A percentile compares a stretch with the other conserved stretches of the same genome.
phyloP scores from a whole-genome alignment of 139 green algal species.

The Nannochloris sp. region DNA sequence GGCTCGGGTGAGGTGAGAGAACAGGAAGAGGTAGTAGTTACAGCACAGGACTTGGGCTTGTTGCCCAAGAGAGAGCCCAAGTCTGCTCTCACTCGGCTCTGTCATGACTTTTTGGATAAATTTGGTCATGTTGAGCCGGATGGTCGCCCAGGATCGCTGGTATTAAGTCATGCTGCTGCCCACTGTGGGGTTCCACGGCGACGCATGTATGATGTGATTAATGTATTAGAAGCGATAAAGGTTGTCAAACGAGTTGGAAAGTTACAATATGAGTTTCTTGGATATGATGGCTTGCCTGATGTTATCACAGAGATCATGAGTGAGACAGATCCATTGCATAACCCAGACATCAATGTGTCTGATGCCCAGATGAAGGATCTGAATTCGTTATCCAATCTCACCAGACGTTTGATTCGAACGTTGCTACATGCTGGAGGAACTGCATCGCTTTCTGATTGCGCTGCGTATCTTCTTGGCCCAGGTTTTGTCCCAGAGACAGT shows the following conservation, averaged over 20 bases:
- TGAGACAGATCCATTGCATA: conserved; percentile 6
- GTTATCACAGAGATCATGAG: conserved; percentile 28
- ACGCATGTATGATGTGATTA: conserved; percentile 78
- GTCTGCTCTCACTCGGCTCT: conserved; percentile 39
- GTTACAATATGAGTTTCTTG: conserved; percentile 38
- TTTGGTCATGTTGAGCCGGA: conserved; percentile 28
- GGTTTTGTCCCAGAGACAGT: conserved; percentile 9
- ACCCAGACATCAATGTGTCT: not conserved
- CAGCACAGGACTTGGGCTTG: not conserved
- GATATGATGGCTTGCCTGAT: conserved; percentile 34
- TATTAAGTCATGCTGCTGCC: conserved; percentile 41
- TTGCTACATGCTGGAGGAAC: conserved; percentile 24
- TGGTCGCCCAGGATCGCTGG: conserved; percentile 14
- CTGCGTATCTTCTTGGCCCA: conserved; percentile 24
- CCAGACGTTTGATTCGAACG: conserved; percentile 33
- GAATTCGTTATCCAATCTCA: conserved; percentile 38
- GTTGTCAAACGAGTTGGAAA: conserved; percentile 43
- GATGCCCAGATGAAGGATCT: conserved; percentile 1
- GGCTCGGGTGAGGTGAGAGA: not conserved
- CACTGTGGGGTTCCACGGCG: conserved; percentile 51
- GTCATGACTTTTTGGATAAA: conserved; percentile 34
- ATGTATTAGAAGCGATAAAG: conserved; percentile 68
- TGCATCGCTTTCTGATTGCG: conserved; percentile 25
- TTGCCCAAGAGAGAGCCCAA: conserved; percentile 11
- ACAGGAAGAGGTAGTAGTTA: not conserved